phyloP scores from a whole-genome alignment of 768 basidiomycete genomes.

The Obba rivulosa region DNA sequence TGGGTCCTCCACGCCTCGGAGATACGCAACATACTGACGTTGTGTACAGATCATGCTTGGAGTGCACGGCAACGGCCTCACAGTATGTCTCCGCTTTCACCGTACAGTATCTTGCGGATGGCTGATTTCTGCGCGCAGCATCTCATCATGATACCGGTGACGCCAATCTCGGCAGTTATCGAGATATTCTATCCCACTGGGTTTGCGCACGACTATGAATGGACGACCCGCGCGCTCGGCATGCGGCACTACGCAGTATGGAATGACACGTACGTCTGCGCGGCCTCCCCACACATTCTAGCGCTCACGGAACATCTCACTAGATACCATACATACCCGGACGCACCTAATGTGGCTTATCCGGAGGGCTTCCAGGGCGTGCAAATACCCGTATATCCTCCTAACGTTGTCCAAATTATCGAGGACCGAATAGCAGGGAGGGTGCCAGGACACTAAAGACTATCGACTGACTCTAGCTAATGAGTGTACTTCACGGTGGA shows the following conservation, averaged over 20 bases:
- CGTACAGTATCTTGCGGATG: background rate
- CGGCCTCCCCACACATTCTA: background rate
- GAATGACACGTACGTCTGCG: conserved; percentile 62
- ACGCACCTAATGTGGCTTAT: conserved; percentile 50
- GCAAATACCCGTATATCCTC: conserved; percentile 70
- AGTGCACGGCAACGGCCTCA: conserved; percentile 77
- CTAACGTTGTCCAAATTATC: conserved; percentile 59
- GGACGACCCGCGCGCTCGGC: conserved; percentile 70
- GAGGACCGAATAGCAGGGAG: conserved; percentile 55
- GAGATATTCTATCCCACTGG: conserved; percentile 81
- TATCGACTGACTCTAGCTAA: too few relatives aligned
- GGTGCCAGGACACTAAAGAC: conserved; percentile 9
- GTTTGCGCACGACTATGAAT: conserved; percentile 85
- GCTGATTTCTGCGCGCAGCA: conserved; percentile 29
- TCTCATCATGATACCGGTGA: conserved; percentile 79
- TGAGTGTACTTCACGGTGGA: too few relatives aligned
- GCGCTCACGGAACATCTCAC: background rate
- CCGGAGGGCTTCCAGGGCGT: conserved; percentile 82
- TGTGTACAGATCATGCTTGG: conserved; percentile 55
- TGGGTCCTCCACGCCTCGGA: conserved; percentile 28
- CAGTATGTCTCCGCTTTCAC: conserved; percentile 22
- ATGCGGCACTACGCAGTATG: conserved; percentile 74
- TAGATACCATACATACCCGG: conserved; percentile 37
- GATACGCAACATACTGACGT: background rate
- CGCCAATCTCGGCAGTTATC: conserved; percentile 72